phyloP scores from a whole-genome alignment of 2,329 filamentous ascomycete species.

The Aspergillus novofumigatus region DNA sequence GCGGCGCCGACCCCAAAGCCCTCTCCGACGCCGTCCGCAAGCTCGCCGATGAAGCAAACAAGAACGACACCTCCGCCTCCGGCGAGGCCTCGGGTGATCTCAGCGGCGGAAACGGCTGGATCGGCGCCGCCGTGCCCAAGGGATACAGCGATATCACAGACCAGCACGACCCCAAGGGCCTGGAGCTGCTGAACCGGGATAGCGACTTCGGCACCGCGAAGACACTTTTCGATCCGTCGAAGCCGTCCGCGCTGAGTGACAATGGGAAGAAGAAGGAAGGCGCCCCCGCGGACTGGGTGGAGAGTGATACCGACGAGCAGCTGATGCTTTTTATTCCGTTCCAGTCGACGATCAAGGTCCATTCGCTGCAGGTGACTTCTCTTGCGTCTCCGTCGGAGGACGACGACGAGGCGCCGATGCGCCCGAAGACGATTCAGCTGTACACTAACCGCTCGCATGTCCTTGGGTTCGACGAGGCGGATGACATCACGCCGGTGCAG shows the following conservation, averaged over 20 bases:
- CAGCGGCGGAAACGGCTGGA: constrained; percentile 58
- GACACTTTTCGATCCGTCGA: constrained; percentile 65
- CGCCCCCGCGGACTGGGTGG: constrained; percentile 73
- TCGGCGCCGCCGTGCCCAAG: constrained; percentile 68
- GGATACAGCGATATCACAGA: constrained; percentile 81
- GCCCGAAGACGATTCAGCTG: constrained; percentile 77
- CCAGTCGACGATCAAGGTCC: constrained; percentile 80
- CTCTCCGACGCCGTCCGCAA: constrained; percentile 69
- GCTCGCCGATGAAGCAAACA: constrained; percentile 60
- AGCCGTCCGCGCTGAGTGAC: constrained; percentile 59
- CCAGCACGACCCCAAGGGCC: constrained; percentile 70
- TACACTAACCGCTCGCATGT: constrained; percentile 88
- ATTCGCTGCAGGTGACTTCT: constrained; percentile 83
- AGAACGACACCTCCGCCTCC: constrained; percentile 31
- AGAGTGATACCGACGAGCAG: constrained; percentile 96
- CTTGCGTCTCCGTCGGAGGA: constrained; percentile 54
- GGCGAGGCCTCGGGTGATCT: constrained; percentile 39
- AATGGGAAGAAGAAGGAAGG: constrained; percentile 48
- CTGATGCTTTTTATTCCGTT: constrained; percentile 91
- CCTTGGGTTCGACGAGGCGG: constrained; percentile 91
- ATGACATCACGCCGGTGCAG: constrained; percentile 78
- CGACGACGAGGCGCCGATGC: constrained; percentile 62
- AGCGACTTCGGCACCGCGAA: constrained; percentile 68
- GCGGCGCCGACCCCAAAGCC: constrained; percentile 68
- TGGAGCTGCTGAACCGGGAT: constrained; percentile 86